Conservation (phyloP, 2,329 filamentous ascomycete species). For the Thelonectria rubi region DNA sequence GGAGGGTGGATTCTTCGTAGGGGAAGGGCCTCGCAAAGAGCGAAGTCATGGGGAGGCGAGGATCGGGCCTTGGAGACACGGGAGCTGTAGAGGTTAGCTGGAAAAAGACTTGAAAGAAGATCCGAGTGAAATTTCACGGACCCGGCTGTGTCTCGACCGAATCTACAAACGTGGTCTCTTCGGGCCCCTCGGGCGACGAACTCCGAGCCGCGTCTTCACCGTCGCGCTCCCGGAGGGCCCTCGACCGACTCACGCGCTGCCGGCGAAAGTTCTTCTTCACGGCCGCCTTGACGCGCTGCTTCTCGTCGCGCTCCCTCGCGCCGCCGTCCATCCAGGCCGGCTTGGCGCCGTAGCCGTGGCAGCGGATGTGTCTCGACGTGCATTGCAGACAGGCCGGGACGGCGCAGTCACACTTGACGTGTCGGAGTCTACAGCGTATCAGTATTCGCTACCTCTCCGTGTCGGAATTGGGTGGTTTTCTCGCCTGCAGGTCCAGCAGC, state of each 20-base stretch:
- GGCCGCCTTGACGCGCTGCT: neutral
- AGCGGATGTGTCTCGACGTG: constrained; percentile 4
- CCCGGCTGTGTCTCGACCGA: neutral
- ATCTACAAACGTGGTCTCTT: too few relatives aligned
- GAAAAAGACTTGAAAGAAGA: neutral
- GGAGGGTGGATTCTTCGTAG: constrained; percentile 3
- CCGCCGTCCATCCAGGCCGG: constrained; percentile 13
- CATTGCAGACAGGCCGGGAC: constrained; percentile 6
- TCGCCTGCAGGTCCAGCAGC: constrained; percentile 6
- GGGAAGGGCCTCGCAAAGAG: constrained; percentile 5
- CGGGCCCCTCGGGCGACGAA: too few relatives aligned
- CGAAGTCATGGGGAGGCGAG: neutral
- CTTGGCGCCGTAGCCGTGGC: constrained; percentile 10
- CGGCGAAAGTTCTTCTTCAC: neutral
- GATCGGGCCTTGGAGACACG: neutral
- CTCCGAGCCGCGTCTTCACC: too few relatives aligned
- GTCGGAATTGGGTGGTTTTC: too few relatives aligned
- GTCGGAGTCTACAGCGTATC: neutral
- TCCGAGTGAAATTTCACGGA: neutral
- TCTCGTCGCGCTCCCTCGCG: constrained; percentile 4
- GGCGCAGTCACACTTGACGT: constrained; percentile 9
- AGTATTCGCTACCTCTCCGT: too few relatives aligned
- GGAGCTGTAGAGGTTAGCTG: too few relatives aligned
- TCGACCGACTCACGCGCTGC: neutral
- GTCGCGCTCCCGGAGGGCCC: neutral